A percentile compares a stretch with the other conserved stretches of the same genome.
phyloP scores from a whole-genome alignment of 108 stramenopile species.

The Hondaea fermentalgiana region DNA sequence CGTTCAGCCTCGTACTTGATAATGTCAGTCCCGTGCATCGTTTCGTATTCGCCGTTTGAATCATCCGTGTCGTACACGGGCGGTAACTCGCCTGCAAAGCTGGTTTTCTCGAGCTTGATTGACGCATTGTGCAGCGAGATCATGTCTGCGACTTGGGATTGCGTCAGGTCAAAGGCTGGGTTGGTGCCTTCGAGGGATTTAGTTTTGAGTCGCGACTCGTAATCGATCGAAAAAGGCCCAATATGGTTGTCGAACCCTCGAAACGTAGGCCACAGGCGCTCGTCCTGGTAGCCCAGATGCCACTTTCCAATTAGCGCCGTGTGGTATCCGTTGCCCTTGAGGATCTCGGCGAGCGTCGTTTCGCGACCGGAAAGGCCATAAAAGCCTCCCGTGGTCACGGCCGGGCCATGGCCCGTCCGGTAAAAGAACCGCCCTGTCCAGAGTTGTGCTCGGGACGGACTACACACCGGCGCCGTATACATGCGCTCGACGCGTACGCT shows the following conservation, averaged over 20 bases:
- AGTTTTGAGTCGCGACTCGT: background rate
- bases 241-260: slow-evolving; percentile 8
- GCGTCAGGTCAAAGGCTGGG: background rate
- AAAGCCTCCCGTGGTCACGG: background rate
- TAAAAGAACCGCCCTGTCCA: background rate
- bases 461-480: background rate
- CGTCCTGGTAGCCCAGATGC: slow-evolving; percentile 23
- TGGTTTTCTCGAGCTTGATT: background rate
- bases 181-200: background rate
- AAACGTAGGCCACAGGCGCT: background rate
- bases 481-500: background rate
- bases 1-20: background rate
- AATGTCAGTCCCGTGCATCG: background rate
- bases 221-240: background rate
- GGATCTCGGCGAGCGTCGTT: background rate
- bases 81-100: background rate
- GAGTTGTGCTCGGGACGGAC: background rate
- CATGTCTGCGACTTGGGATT: background rate
- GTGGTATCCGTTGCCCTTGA: background rate
- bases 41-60: background rate
- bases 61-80: background rate
- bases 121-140: background rate
- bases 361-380: background rate
- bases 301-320: slow-evolving; percentile 22
- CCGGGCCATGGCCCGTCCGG: background rate